Conservation (phyloP, 2,329 filamentous ascomycete genomes). For the Balansia obtecta region DNA sequence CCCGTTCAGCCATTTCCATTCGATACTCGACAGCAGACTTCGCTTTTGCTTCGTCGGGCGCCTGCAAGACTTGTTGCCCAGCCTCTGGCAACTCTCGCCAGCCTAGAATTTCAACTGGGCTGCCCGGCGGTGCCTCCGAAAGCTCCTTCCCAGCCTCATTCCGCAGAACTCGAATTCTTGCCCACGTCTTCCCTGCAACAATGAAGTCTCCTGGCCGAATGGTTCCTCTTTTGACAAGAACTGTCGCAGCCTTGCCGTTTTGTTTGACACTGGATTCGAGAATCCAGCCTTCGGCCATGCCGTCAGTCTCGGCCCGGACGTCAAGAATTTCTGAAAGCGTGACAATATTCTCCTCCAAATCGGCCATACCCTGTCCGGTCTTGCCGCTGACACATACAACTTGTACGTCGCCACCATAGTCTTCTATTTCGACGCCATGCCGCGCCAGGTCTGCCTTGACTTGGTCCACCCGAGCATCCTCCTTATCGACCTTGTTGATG, state of each 20-base stretch:
- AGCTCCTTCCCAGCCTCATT: slow-evolving; percentile 74
- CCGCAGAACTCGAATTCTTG: slow-evolving; percentile 67
- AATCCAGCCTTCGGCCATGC: slow-evolving; percentile 82
- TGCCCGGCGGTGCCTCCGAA: slow-evolving; percentile 67
- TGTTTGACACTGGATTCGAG: slow-evolving; percentile 83
- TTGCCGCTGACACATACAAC: slow-evolving; percentile 86
- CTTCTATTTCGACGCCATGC: slow-evolving; percentile 83
- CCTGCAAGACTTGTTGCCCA: slow-evolving; percentile 79
- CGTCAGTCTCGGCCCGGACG: slow-evolving; percentile 65
- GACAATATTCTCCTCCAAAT: slow-evolving; percentile 82
- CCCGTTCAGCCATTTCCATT: slow-evolving; percentile 55
- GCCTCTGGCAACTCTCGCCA: slow-evolving; percentile 76
- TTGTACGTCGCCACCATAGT: slow-evolving; percentile 89
- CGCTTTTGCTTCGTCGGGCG: slow-evolving; percentile 64
- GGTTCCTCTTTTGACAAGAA: slow-evolving; percentile 80
- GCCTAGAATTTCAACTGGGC: slow-evolving; percentile 85
- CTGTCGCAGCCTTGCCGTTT: slow-evolving; percentile 73
- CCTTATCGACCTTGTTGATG: slow-evolving; percentile 94
- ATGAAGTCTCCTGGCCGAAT: slow-evolving; percentile 69
- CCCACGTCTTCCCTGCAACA: slow-evolving; percentile 80
- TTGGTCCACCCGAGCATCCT: slow-evolving; percentile 63
- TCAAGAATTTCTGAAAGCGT: slow-evolving; percentile 84
- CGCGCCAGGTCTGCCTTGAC: slow-evolving; percentile 81
- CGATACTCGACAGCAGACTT: slow-evolving; percentile 69
- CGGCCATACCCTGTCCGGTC: slow-evolving; percentile 81